Conservation (phyloP, 2,329 filamentous ascomycete genomes). For the Fusarium verticillioides region DNA sequence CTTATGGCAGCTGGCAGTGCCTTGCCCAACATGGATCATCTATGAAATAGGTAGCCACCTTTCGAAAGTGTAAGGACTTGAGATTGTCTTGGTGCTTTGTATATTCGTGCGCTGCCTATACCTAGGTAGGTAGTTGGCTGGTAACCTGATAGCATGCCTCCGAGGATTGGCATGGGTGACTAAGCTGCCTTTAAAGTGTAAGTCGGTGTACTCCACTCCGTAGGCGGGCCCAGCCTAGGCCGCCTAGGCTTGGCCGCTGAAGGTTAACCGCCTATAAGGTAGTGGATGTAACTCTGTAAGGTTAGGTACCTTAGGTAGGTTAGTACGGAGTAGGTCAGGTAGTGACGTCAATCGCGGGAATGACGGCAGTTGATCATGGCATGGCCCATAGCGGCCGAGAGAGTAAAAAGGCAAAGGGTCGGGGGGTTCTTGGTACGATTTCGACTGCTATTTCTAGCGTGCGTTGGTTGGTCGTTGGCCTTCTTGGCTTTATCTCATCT, state of each 20-base stretch:
- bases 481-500: slow-evolving; percentile 20
- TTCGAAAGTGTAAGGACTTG: neutral
- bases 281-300: neutral
- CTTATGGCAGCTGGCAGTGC: neutral
- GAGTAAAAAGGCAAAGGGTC: neutral
- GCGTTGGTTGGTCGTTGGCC: slow-evolving; percentile 9
- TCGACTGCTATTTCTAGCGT: slow-evolving; percentile 7
- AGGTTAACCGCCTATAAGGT: neutral
- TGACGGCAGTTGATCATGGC: slow-evolving; percentile 34
- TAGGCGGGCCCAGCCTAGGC: neutral
- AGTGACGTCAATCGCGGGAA: slow-evolving; percentile 38
- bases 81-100: neutral
- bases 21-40: neutral
- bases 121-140: neutral
- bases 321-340: neutral
- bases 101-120: neutral
- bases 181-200: neutral
- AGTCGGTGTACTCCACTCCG: neutral
- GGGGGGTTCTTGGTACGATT: slow-evolving; percentile 5
- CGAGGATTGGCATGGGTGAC: neutral
- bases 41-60: neutral
- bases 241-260: slow-evolving; percentile 3
- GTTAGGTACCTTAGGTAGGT: too few relatives aligned
- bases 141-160: neutral
- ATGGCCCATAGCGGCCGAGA: slow-evolving; percentile 18